Conservation (phyloP, 2,329 filamentous ascomycete species). For the Verruconis gallopava region DNA sequence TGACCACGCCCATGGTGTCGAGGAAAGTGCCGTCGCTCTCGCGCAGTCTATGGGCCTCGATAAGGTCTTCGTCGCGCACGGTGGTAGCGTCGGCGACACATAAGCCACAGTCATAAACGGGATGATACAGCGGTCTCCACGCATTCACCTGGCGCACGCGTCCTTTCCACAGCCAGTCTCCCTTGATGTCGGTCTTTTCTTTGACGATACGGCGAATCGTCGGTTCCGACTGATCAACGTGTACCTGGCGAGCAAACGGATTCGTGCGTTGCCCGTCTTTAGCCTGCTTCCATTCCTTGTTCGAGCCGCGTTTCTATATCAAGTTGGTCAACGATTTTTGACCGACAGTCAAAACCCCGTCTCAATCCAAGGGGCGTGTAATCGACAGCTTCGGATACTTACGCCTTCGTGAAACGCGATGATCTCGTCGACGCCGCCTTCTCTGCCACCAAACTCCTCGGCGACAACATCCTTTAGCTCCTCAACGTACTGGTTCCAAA, state of each 20-base stretch:
- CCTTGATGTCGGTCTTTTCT: constrained; percentile 17
- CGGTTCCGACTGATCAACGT: constrained; percentile 17
- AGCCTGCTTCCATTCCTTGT: constrained; percentile 15
- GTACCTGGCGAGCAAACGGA: constrained; percentile 19
- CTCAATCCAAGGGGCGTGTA: not conserved
- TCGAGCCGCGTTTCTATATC: constrained; percentile 13
- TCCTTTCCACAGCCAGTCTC: constrained; percentile 14
- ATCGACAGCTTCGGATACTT: not conserved
- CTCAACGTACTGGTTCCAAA: constrained; percentile 9
- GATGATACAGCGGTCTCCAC: constrained; percentile 15
- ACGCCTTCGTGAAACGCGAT: constrained; percentile 8
- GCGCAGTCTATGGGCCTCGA: constrained; percentile 13
- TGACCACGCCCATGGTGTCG: constrained; percentile 17
- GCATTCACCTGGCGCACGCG: constrained; percentile 16
- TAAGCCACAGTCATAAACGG: constrained; percentile 16
- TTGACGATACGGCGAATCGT: constrained; percentile 17
- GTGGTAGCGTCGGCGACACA: constrained; percentile 17
- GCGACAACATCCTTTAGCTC: constrained; percentile 6
- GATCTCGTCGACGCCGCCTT: constrained; percentile 7
- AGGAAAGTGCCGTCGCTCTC: constrained; percentile 13
- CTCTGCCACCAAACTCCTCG: constrained; percentile 1
- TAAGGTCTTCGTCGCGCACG: constrained; percentile 15
- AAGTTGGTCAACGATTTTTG: constrained; percentile 11
- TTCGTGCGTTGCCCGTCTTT: constrained; percentile 16
- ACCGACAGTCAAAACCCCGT: not conserved